Percentiles rank a stretch among this genome's conserved stretches.
phyloP scores from a whole-genome alignment of 495 filamentous ascomycete species.

The Beverwykella pulmonaria region DNA sequence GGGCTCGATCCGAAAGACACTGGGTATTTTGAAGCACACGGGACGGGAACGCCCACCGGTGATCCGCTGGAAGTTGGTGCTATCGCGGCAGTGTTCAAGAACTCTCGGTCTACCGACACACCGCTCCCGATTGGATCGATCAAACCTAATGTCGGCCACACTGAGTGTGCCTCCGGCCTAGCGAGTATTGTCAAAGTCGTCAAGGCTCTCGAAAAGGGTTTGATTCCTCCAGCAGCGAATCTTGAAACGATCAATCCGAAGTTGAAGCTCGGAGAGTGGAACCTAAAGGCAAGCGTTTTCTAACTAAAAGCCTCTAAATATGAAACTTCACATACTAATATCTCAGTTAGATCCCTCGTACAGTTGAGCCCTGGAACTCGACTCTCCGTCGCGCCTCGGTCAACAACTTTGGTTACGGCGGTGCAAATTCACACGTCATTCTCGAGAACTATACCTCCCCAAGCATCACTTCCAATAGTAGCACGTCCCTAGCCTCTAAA shows the following conservation, averaged over 20 bases:
- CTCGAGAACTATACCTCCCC: neutral
- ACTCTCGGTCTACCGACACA: neutral
- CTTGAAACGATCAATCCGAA: neutral
- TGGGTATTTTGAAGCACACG: slow-evolving; percentile 28
- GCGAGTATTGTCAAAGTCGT: neutral
- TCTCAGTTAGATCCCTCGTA: neutral
- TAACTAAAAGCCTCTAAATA: neutral
- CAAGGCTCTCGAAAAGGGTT: neutral
- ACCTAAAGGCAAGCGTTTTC: neutral
- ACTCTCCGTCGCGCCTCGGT: neutral
- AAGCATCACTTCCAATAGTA: neutral
- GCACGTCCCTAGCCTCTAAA: neutral
- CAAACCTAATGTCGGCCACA: slow-evolving; percentile 1
- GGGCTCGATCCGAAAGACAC: slow-evolving; percentile 39
- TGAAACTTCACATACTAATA: no score
- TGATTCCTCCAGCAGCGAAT: neutral
- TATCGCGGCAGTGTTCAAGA: neutral
- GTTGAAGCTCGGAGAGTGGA: neutral
- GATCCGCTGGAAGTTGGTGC: slow-evolving; percentile 48
- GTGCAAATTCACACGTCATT: neutral
- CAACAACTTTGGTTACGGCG: neutral
- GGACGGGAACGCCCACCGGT: slow-evolving; percentile 41
- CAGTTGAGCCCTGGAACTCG: neutral
- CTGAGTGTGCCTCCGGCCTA: neutral
- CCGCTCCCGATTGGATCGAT: slow-evolving; percentile 28